Evolutionary conservation across 2,329 filamentous ascomycete genomes (phyloP).

Genomic region (Penicillium olsonii): DNA sequence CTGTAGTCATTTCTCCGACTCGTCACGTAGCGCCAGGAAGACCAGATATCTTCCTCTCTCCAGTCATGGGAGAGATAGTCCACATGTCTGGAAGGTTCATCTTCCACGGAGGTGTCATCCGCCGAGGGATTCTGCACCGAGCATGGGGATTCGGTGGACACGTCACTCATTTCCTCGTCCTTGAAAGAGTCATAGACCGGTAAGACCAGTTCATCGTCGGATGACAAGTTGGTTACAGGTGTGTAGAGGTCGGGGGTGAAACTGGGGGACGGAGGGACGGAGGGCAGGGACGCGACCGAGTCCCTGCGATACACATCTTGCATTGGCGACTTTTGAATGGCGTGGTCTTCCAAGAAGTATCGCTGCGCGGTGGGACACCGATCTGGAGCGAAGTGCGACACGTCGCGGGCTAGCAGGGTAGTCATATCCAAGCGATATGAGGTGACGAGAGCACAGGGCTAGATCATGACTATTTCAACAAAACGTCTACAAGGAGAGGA

Average conservation of each 20-base stretch:
- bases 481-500: neutral
- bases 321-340: conserved; percentile 29
- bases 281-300: conserved; percentile 34
- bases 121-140: conserved; percentile 65
- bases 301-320: conserved; percentile 28
- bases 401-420: conserved; percentile 33
- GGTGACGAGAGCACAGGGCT: neutral
- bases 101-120: conserved; percentile 76
- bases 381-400: conserved; percentile 36
- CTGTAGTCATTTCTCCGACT: conserved; percentile 75
- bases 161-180: conserved; percentile 27
- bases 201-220: conserved; percentile 45
- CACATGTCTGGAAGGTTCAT: conserved; percentile 81
- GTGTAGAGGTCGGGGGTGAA: conserved; percentile 37
- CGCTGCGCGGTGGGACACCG: conserved; percentile 34
- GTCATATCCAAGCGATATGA: conserved; percentile 31
- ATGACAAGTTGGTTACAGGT: conserved; percentile 41
- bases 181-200: conserved; percentile 48
- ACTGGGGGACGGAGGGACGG: conserved; percentile 40
- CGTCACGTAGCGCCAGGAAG: conserved; percentile 92
- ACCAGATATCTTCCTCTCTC: conserved; percentile 96
- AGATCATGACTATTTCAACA: neutral
- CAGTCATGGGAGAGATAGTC: conserved; percentile 93
- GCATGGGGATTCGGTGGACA: conserved; percentile 45
- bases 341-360: conserved; percentile 32